Evolutionary conservation across 176 grass and related monocot species (phyloP), one percentile per base, ranked within the genome.

Genomic region (Juncus effusus): DNA sequence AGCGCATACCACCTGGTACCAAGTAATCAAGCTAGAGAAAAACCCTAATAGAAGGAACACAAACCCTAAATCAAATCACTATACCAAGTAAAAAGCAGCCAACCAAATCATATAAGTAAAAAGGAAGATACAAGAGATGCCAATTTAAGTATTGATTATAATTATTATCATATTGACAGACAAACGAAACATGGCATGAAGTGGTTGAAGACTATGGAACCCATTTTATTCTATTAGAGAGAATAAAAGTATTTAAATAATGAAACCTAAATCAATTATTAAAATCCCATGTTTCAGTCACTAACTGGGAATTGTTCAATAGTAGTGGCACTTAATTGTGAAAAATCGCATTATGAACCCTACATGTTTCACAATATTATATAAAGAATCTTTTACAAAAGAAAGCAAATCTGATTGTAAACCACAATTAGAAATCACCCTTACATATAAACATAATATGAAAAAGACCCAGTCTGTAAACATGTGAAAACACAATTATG

Each of bases 51-150:
- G 8, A 57, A 12, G 38, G 13, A 54, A 3, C 11, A 13, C 15
- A 16, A n/a, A 15, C 15, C 36, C n/a, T 69, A 69, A 7, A 69
- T 16, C 47, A 19, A 39, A 56, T 35, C 11, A 69, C 9, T 19
- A 69, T 55, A 37, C 36, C 7, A 56, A 38, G 36, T 56, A 28
- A 69, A 40, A 56, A 69, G 13, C 51, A 69, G 41, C 51, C 66
- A 56, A 69, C 51, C 38, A 52, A 69, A 40, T 35, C 13, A 54
- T 69, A 56, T 51, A 54, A 69, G 16, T 51, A 52, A 69, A 28
- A 69, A 69, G 51, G 66, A 59, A 59, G 38, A 72, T 60, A 41
- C 14, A 53, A 72, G 9, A 45, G 9, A 72, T 60, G 38, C 54
- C 69, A 28, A 72, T 72, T 45, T 56, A 42, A 44, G 38, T 60